Evolutionary conservation across 2,329 filamentous ascomycete species (phyloP).

Genomic region (Alternaria solani): DNA sequence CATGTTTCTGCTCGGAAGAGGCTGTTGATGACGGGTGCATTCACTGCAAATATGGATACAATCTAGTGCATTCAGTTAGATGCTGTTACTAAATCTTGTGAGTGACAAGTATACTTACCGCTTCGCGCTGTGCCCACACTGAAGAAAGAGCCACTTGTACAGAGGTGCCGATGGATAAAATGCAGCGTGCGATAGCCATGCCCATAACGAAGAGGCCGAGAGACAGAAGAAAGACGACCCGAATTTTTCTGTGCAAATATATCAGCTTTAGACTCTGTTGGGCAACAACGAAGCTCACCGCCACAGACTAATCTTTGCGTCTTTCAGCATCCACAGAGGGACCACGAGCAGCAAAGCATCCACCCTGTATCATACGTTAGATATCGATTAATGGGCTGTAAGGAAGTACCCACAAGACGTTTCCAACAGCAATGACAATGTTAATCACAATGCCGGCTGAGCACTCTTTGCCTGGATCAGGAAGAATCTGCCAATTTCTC

Average conservation of each 20-base stretch:
- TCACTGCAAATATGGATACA: conserved; percentile 7
- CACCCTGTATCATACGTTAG: background rate
- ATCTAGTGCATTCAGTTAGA: background rate
- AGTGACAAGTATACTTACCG: background rate
- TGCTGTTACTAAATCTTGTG: background rate
- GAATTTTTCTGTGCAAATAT: background rate
- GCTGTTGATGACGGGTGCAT: conserved; percentile 8
- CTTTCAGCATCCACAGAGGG: conserved; percentile 5
- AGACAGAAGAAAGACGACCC: conserved; percentile 6
- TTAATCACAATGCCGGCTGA: conserved; percentile 3
- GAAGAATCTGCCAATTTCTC: conserved; percentile 2
- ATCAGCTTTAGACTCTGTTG: background rate
- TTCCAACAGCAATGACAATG: conserved; percentile 4
- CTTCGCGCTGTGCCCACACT: conserved; percentile 9
- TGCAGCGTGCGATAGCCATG: conserved; percentile 6
- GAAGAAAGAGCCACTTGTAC: conserved; percentile 10
- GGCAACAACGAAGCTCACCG: background rate
- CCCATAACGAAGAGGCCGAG: conserved; percentile 6
- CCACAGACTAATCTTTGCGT: conserved; percentile 3
- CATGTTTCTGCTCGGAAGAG: conserved; percentile 6
- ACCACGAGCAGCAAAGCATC: conserved; percentile 5
- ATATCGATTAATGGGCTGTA: rapidly evolving
- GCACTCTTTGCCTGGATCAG: conserved; percentile 1
- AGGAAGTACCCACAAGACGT: background rate
- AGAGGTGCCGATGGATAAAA: conserved; percentile 5